Evolutionary conservation across 2,329 filamentous ascomycete genomes (phyloP).

Genomic region (Cytospora piceae): DNA sequence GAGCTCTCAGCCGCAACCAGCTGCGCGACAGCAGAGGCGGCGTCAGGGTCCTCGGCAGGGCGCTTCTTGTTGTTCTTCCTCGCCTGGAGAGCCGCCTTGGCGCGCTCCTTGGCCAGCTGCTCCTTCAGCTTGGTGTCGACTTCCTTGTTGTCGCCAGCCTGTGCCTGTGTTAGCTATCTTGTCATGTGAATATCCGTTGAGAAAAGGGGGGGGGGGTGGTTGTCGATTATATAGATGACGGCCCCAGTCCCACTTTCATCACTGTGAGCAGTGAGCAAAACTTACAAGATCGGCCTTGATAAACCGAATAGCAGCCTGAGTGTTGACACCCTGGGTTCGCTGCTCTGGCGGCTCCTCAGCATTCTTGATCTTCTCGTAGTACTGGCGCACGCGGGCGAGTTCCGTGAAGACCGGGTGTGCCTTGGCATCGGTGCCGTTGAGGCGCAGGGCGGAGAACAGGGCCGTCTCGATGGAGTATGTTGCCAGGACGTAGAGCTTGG

Average conservation of each 20-base stretch:
- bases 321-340: conserved; percentile 64
- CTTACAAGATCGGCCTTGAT: conserved; percentile 79
- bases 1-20: conserved; percentile 30
- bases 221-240: background rate
- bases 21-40: conserved; percentile 11
- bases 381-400: conserved; percentile 83
- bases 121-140: conserved; percentile 57
- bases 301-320: conserved; percentile 77
- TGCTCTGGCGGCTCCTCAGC: conserved; percentile 66
- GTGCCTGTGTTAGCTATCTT: conserved; percentile 12
- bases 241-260: background rate
- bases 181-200: background rate
- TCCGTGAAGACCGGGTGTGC: conserved; percentile 85
- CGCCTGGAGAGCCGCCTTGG: conserved; percentile 50
- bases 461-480: conserved; percentile 91
- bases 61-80: conserved; percentile 40
- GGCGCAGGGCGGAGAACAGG: conserved; percentile 79
- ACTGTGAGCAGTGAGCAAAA: conserved; percentile 16
- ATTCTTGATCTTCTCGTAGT: conserved; percentile 88
- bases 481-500: conserved; percentile 86
- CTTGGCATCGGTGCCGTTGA: conserved; percentile 81
- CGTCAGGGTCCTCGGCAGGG: conserved; percentile 35
- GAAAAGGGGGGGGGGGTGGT: background rate
- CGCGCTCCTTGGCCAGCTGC: conserved; percentile 60
- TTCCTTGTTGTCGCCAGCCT: conserved; percentile 54